phyloP scores from a whole-genome alignment of 208 protist genomes.

The Leptomonas seymouri region DNA sequence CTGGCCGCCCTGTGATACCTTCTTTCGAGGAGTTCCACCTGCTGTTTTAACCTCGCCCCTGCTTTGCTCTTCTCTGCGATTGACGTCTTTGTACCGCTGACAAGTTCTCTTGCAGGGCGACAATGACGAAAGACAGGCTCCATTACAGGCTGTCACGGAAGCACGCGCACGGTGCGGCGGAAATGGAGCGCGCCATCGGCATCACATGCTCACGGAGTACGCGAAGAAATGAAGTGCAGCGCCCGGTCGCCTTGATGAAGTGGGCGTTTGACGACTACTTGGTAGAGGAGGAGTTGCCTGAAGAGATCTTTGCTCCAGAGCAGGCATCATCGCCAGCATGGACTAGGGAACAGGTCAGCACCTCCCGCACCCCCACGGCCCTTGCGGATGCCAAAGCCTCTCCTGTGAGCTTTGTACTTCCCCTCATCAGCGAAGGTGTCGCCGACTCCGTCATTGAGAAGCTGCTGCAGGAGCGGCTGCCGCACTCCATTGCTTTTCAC shows the following conservation, averaged over 20 bases:
- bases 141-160: slow-evolving; percentile 57
- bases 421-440: slow-evolving; percentile 70
- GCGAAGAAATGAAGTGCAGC: slow-evolving; percentile 9
- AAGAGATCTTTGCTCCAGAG: slow-evolving; percentile 11
- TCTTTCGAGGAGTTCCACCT: no score
- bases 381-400: background rate
- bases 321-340: background rate
- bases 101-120: no score
- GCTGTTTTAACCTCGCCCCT: background rate
- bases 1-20: no score
- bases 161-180: slow-evolving; percentile 44
- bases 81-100: no score
- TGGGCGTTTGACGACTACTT: slow-evolving; percentile 88
- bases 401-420: slow-evolving; percentile 41
- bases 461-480: slow-evolving; percentile 31
- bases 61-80: background rate
- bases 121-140: slow-evolving; percentile 82
- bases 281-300: slow-evolving; percentile 66
- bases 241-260: slow-evolving; percentile 74
- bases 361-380: background rate
- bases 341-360: background rate
- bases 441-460: slow-evolving; percentile 47
- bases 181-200: slow-evolving; percentile 65
- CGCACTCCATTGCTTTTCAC: slow-evolving; percentile 35
- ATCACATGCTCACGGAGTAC: slow-evolving; percentile 42